Percentiles rank a stretch among this genome's conserved stretches.
Evolutionary conservation across 2,329 filamentous ascomycete species (phyloP).

Genomic region (Cordyceps tenuipes): DNA sequence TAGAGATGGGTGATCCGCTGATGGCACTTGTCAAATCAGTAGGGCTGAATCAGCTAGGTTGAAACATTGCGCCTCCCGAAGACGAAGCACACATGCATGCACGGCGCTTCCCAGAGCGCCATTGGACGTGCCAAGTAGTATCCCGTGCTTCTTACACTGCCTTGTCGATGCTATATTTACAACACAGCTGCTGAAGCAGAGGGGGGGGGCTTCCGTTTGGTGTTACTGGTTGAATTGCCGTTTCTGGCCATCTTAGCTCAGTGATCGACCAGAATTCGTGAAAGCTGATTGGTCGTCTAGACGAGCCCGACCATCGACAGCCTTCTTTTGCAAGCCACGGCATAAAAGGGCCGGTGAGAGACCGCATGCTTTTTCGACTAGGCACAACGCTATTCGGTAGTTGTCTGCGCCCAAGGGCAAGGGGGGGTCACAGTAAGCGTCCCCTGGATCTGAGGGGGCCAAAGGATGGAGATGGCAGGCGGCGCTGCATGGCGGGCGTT

Average conservation of each 20-base stretch:
- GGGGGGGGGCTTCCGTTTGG: not conserved
- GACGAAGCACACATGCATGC: not conserved
- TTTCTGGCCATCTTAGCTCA: not conserved
- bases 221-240: not conserved
- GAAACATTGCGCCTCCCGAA: not conserved
- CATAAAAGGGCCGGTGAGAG: not conserved
- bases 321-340: not conserved
- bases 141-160: not conserved
- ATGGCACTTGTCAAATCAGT: not conserved
- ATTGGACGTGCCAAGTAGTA: not conserved
- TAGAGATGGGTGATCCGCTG: not conserved
- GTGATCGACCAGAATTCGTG: not conserved
- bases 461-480: not conserved
- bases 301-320: not conserved
- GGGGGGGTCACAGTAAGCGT: not conserved
- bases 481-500: not conserved
- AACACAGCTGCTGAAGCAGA: not conserved
- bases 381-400: not conserved
- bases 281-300: constrained; percentile 4
- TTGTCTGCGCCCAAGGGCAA: too few relatives aligned
- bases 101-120: not conserved
- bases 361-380: not conserved
- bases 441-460: not conserved
- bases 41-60: not conserved
- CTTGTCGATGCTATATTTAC: not conserved